Evolutionary conservation across 129 eudicot genomes (phyloP).

Genomic region (Apium graveolens): DNA sequence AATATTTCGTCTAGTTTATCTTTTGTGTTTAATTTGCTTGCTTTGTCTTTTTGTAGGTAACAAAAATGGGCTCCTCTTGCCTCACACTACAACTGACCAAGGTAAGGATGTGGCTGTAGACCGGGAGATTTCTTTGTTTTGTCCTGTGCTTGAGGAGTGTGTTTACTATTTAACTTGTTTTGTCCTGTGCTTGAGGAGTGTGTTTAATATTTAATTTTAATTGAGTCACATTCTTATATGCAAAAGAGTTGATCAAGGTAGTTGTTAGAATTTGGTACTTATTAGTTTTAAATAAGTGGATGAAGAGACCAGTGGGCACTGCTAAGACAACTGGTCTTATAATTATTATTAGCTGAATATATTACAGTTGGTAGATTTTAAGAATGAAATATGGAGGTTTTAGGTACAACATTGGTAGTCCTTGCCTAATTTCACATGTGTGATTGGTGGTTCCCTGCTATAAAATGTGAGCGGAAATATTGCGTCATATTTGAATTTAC

Average conservation of each 20-base stretch:
- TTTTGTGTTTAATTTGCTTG: constrained; percentile 4
- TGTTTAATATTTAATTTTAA: neutral
- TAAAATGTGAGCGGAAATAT: neutral
- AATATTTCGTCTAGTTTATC: neutral
- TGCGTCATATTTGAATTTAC: neutral
- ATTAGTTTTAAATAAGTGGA: neutral
- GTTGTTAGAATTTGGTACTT: neutral
- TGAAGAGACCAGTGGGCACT: neutral
- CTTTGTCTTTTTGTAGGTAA: constrained; percentile 11
- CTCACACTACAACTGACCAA: constrained; percentile 60
- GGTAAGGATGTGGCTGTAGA: constrained; percentile 24
- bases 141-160: neutral
- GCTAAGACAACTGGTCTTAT: neutral
- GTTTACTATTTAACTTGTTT: neutral
- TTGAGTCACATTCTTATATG: neutral
- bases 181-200: neutral
- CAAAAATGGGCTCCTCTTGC: constrained; percentile 64
- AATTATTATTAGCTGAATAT: neutral
- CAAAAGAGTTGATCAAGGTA: neutral
- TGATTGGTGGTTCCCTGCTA: neutral
- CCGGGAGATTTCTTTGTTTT: neutral
- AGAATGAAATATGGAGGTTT: neutral
- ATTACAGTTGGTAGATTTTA: neutral
- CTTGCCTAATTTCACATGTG: neutral
- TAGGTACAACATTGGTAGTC: neutral